phyloP scores from a whole-genome alignment of 2,329 filamentous ascomycete genomes.

The Stachybotrys echinatus region DNA sequence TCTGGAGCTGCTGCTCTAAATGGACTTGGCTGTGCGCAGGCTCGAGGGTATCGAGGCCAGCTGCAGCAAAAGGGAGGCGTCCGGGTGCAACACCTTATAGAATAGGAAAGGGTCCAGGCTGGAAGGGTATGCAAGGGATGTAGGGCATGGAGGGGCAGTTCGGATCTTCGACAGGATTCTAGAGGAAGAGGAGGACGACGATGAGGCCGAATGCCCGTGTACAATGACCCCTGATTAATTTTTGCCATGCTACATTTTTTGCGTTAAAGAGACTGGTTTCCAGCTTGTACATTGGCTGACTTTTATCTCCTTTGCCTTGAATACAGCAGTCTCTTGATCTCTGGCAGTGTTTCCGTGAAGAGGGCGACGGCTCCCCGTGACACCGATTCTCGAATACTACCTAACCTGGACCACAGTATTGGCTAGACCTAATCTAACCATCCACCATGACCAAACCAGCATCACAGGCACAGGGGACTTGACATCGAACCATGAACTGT shows the following conservation, averaged over 20 bases:
- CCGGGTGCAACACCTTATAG: slow-evolving; percentile 1
- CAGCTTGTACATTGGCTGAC: slow-evolving; percentile 5
- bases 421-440: too few relatives aligned
- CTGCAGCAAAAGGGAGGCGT: slow-evolving; percentile 1
- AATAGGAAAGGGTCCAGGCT: not conserved
- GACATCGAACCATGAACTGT: too few relatives aligned
- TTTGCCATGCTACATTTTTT: slow-evolving; percentile 17
- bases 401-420: too few relatives aligned
- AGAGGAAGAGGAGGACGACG: slow-evolving; percentile 15
- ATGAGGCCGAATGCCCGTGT: slow-evolving; percentile 29
- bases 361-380: too few relatives aligned
- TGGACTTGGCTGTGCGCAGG: slow-evolving; percentile 2
- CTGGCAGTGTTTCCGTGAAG: too few relatives aligned
- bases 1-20: slow-evolving; percentile 84
- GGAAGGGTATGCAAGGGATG: not conserved
- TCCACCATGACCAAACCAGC: too few relatives aligned
- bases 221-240: slow-evolving; percentile 38
- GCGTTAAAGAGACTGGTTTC: slow-evolving; percentile 15
- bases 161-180: not conserved
- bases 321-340: not conserved
- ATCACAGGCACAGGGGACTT: too few relatives aligned
- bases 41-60: not conserved
- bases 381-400: too few relatives aligned
- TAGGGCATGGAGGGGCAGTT: slow-evolving; percentile 10
- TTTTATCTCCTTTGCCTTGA: slow-evolving; percentile 1